phyloP scores from a whole-genome alignment of 176 grass and related monocot species.

The barley (Hordeum vulgare) region MorexV3_pseudomolecules_assembly NC_058524.1:364643652-364644151 shows the following conservation, averaged over 20 bases:
- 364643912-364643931: too few relatives aligned
- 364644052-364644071: slow-evolving; percentile 95
- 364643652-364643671: slow-evolving; percentile 5
- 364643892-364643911: slow-evolving; percentile 98
- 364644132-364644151: too few relatives aligned
- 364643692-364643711: slow-evolving; percentile 84
- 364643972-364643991: neutral
- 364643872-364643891: slow-evolving; percentile 95
- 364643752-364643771: slow-evolving; percentile 97
- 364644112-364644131: slow-evolving; percentile 90
- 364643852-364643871: slow-evolving; percentile 82
- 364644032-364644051: neutral
- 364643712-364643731: slow-evolving; percentile 81
- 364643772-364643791: too few relatives aligned
- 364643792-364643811: too few relatives aligned
- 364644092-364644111: slow-evolving; percentile 85
- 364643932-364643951: too few relatives aligned
- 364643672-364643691: slow-evolving; percentile 78
- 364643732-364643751: slow-evolving; percentile 84
- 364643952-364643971: neutral
- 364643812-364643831: neutral
- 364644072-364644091: slow-evolving; percentile 90
- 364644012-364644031: neutral
- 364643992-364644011: neutral
- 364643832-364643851: neutral